Conservation (phyloP, 2,329 filamentous ascomycete species). For the Lecanicillium sp. region DNA sequence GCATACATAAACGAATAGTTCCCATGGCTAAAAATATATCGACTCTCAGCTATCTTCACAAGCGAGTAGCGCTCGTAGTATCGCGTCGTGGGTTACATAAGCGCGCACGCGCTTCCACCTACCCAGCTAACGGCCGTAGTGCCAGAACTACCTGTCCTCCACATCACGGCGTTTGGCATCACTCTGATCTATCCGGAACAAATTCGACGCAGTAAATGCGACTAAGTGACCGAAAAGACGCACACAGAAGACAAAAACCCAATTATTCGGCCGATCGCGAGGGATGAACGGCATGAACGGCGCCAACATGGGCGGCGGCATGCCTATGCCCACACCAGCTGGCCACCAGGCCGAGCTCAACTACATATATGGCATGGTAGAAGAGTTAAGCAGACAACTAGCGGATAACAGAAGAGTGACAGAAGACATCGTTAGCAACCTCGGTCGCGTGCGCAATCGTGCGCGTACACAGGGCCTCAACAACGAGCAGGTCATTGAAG, state of each 20-base stretch:
- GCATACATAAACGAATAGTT: too few species aligned
- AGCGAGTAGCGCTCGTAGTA: too few species aligned
- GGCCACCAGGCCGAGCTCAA: constrained; percentile 63
- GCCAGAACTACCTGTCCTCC: too few species aligned
- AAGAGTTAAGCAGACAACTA: constrained; percentile 58
- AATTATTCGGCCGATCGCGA: neutral
- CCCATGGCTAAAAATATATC: too few species aligned
- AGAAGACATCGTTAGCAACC: constrained; percentile 58
- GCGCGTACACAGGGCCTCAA: constrained; percentile 46
- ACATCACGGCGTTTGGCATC: too few species aligned
- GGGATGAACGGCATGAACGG: constrained; percentile 47
- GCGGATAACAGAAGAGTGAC: constrained; percentile 55
- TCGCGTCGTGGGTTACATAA: too few species aligned
- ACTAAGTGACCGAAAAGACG: neutral
- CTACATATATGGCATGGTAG: constrained; percentile 62
- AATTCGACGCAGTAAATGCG: too few species aligned
- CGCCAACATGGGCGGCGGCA: constrained; percentile 39
- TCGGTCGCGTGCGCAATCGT: constrained; percentile 54
- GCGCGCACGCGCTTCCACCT: too few species aligned
- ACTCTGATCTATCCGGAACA: too few species aligned
- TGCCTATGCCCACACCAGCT: constrained; percentile 55
- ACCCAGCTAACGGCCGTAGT: too few species aligned
- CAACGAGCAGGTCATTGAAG: constrained; percentile 54
- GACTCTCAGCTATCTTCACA: too few species aligned
- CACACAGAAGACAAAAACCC: too few species aligned